Evolutionary conservation across 31 red algal genomes (phyloP).

Genomic region (Asparagopsis taxiformis): DNA sequence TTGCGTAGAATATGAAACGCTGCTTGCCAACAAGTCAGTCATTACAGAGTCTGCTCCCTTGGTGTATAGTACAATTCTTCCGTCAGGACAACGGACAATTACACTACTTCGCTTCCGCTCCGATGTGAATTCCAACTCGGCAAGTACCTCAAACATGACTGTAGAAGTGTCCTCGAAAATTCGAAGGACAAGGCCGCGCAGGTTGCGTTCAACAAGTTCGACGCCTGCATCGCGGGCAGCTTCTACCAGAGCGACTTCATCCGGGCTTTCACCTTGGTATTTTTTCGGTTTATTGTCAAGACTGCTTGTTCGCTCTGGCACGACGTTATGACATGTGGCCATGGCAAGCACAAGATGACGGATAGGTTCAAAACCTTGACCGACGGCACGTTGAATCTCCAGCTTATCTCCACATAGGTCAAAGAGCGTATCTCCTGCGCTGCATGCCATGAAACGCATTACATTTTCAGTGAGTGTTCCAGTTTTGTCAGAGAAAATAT

Average conservation of each 20-base stretch:
- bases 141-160: slow-evolving; percentile 64
- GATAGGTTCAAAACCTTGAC: background rate
- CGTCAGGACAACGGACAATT: slow-evolving; percentile 62
- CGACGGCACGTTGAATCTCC: background rate
- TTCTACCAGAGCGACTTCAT: slow-evolving; percentile 91
- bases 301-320: too few relatives aligned
- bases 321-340: slow-evolving; percentile 79
- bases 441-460: slow-evolving; percentile 83
- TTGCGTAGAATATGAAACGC: slow-evolving; percentile 2
- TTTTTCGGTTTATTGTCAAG: too few relatives aligned
- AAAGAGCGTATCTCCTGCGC: slow-evolving; percentile 12
- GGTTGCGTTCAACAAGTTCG: slow-evolving; percentile 38
- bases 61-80: slow-evolving; percentile 54
- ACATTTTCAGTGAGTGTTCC: slow-evolving; percentile 96
- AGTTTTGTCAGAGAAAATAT: slow-evolving; percentile 98
- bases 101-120: slow-evolving; percentile 86
- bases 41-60: slow-evolving; percentile 94
- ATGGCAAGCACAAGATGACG: slow-evolving; percentile 72
- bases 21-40: slow-evolving; percentile 38
- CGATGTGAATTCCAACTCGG: slow-evolving; percentile 73
- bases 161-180: background rate
- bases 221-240: slow-evolving; percentile 69
- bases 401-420: slow-evolving; percentile 3
- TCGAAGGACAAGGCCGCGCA: slow-evolving; percentile 28
- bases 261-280: slow-evolving; percentile 89